These are phyloP conservation scores for Striga asiatica DNA, from an alignment of 257 asterid species.

Conservation along the genomic window DNA sequence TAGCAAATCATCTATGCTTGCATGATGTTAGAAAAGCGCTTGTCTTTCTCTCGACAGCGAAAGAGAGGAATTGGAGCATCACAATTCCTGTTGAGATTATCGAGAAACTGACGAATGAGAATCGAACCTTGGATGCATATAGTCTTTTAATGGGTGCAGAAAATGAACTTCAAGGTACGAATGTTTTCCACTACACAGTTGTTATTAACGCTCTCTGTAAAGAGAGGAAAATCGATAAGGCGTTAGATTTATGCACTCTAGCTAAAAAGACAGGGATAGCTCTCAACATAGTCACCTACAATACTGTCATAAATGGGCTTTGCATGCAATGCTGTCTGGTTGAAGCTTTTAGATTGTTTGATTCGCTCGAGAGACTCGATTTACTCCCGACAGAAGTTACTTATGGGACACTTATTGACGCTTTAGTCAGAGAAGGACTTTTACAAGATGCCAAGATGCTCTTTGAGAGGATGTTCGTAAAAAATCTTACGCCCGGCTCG, in stretches of 20 bases:
- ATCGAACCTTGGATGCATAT: constrained; percentile 55
- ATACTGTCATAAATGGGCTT: constrained; percentile 63
- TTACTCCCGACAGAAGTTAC: constrained; percentile 64
- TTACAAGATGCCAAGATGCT: constrained; percentile 51
- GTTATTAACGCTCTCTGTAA: constrained; percentile 62
- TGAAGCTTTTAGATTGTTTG: constrained; percentile 80
- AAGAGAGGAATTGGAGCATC: constrained; percentile 19
- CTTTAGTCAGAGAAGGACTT: constrained; percentile 64
- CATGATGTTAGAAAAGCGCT: constrained; percentile 39
- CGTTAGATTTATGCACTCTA: constrained; percentile 52
- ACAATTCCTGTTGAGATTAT: constrained; percentile 36
- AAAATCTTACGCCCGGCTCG: constrained; percentile 37
- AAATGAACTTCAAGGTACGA: constrained; percentile 33
- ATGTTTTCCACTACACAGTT: constrained; percentile 44
- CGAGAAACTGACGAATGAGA: constrained; percentile 29
- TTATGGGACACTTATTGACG: constrained; percentile 63
- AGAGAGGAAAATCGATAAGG: constrained; percentile 39
- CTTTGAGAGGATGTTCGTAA: constrained; percentile 51
- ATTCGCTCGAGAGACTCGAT: constrained; percentile 45
- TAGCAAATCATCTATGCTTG: constrained; percentile 43
- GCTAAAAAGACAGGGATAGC: constrained; percentile 39
- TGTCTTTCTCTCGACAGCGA: constrained; percentile 30
- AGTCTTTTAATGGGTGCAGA: constrained; percentile 46
- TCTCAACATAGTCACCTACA: constrained; percentile 49
- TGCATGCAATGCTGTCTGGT: constrained; percentile 70